These are phyloP conservation scores for Metschnikowia colocasiae DNA, from an alignment of 805 yeast genomes.

Conservation along the genomic window DNA sequence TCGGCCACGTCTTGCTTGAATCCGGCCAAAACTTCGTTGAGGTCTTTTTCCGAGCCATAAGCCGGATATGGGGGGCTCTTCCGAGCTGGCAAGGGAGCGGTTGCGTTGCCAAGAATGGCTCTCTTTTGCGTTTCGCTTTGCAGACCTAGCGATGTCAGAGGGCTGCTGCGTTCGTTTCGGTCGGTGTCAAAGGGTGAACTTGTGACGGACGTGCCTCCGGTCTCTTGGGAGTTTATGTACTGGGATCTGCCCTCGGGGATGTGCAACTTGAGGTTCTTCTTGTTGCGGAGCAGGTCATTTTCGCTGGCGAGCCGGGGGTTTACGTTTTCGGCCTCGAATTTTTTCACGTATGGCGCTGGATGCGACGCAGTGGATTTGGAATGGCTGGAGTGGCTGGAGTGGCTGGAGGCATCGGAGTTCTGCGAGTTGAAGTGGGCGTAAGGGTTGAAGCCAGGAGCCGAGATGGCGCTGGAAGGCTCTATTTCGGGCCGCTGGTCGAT, in stretches of 20 bases:
- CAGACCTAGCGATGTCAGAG: constrained; percentile 4
- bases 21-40: constrained; percentile 27
- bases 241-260: constrained; percentile 12
- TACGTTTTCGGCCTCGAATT: constrained; percentile 5
- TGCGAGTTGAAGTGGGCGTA: not conserved
- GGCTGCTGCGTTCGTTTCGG: constrained; percentile 1
- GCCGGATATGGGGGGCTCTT: constrained; percentile 8
- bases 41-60: constrained; percentile 7
- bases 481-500: not conserved
- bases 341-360: constrained; percentile 3
- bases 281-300: constrained; percentile 9
- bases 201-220: constrained; percentile 4
- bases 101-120: not conserved
- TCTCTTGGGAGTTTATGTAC: constrained; percentile 1
- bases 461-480: not conserved
- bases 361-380: not conserved
- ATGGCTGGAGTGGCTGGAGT: not conserved
- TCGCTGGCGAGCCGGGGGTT: constrained; percentile 4
- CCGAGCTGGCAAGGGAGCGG: not conserved
- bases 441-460: not conserved
- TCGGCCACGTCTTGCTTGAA: constrained; percentile 27
- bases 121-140: not conserved
- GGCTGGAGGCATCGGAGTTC: not conserved
- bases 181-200: constrained; percentile 1
- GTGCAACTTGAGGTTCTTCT: constrained; percentile 14